These are phyloP conservation scores for Tripterygium wilfordii DNA, from an alignment of 177 flowering plant genomes.

Conservation along the genomic window DNA sequence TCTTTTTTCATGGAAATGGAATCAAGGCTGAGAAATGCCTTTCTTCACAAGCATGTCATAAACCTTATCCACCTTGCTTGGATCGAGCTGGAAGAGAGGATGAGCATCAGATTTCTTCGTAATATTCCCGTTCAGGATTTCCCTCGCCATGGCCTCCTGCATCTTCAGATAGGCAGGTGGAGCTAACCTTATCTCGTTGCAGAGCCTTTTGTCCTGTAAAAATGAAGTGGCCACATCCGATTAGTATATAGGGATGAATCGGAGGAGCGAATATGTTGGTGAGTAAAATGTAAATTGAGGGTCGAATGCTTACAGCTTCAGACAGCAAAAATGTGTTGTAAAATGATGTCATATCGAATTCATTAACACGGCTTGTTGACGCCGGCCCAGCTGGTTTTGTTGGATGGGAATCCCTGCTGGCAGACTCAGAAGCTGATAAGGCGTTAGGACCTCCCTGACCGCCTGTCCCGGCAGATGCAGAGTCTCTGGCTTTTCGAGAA, in stretches of 20 bases:
- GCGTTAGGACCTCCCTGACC: slow-evolving; percentile 14
- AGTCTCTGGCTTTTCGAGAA: slow-evolving; percentile 16
- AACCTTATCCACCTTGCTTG: slow-evolving; percentile 72
- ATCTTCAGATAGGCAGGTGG: slow-evolving; percentile 80
- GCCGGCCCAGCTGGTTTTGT: slow-evolving; percentile 16
- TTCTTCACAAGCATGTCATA: slow-evolving; percentile 75
- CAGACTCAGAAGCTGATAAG: slow-evolving; percentile 18
- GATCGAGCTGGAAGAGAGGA: slow-evolving; percentile 61
- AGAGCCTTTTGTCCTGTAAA: slow-evolving; percentile 67
- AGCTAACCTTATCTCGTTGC: slow-evolving; percentile 60
- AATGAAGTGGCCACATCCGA: background rate
- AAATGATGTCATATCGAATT: slow-evolving; percentile 13
- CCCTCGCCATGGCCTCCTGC: slow-evolving; percentile 51
- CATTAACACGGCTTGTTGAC: slow-evolving; percentile 20
- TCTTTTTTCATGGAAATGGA: background rate
- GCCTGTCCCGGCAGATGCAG: slow-evolving; percentile 14
- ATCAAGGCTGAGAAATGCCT: slow-evolving; percentile 41
- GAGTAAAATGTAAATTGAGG: background rate
- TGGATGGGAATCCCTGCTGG: slow-evolving; percentile 18
- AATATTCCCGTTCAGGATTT: slow-evolving; percentile 51
- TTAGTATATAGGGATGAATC: too few species aligned
- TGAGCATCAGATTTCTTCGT: slow-evolving; percentile 71
- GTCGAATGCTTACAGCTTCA: slow-evolving; percentile 50
- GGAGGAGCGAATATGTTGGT: background rate
- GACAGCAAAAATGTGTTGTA: slow-evolving; percentile 47